A percentile compares a stretch with the other conserved stretches of the same genome.
These are phyloP conservation scores for Lasiodiplodia theobromae DNA, from an alignment of 2,329 filamentous ascomycete species.

Conservation along the genomic window DNA sequence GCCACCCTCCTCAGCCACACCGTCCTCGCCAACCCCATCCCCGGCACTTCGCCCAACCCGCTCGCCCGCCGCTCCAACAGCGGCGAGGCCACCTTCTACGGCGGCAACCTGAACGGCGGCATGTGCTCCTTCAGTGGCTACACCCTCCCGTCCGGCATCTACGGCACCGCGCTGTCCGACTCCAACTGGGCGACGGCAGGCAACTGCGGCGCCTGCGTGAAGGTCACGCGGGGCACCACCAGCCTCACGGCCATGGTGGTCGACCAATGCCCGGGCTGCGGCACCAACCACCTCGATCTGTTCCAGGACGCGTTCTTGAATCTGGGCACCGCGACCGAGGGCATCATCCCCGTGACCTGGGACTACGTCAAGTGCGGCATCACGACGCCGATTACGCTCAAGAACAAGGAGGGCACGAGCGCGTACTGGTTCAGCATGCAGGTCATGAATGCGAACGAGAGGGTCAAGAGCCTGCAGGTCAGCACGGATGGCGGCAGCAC, in stretches of 20 bases:
- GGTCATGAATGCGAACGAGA: constrained; percentile 67
- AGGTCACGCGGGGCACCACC: constrained; percentile 65
- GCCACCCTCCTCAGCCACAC: neutral
- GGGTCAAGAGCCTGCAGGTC: constrained; percentile 65
- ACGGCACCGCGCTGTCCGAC: constrained; percentile 68
- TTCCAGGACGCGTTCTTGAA: constrained; percentile 59
- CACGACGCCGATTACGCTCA: constrained; percentile 56
- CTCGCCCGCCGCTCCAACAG: constrained; percentile 6
- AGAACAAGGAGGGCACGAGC: constrained; percentile 62
- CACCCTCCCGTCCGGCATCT: constrained; percentile 65
- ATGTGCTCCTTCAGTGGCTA: constrained; percentile 70
- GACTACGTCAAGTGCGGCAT: constrained; percentile 60
- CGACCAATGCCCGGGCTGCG: constrained; percentile 65
- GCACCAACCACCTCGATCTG: constrained; percentile 63
- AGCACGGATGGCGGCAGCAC: constrained; percentile 66
- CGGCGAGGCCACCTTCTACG: constrained; percentile 46
- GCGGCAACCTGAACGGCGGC: constrained; percentile 60
- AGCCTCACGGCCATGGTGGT: constrained; percentile 69
- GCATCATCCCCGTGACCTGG: constrained; percentile 60
- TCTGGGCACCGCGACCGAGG: constrained; percentile 54
- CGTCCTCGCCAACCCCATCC: neutral
- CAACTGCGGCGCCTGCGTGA: constrained; percentile 68
- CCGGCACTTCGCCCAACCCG: neutral
- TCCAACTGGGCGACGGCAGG: constrained; percentile 63
- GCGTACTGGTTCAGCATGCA: constrained; percentile 68